phyloP scores from a whole-genome alignment of 2,329 filamentous ascomycete genomes.

The Epichloe sibirici region DNA sequence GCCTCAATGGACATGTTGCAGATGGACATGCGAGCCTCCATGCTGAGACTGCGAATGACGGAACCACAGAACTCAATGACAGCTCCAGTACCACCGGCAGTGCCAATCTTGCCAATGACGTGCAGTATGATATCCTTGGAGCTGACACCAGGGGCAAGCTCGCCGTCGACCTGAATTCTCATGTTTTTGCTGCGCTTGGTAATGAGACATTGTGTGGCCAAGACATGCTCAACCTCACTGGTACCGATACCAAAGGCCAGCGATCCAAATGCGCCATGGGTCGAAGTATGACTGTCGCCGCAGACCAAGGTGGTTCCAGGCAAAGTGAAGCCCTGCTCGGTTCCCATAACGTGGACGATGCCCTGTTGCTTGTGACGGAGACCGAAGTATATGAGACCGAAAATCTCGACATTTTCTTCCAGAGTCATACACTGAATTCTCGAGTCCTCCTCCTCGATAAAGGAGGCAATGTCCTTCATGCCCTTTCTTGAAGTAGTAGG shows the following conservation, averaged over 20 bases:
- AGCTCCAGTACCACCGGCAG: conserved; percentile 83
- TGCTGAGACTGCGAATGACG: conserved; percentile 76
- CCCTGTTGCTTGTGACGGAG: conserved; percentile 93
- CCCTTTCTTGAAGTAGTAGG: conserved; percentile 83
- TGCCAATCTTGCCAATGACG: conserved; percentile 87
- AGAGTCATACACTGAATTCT: conserved; percentile 88
- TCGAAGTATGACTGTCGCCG: conserved; percentile 95
- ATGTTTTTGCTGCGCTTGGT: conserved; percentile 97
- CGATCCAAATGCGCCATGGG: conserved; percentile 90
- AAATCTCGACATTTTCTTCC: conserved; percentile 94
- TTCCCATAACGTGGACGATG: conserved; percentile 96
- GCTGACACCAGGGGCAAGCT: conserved; percentile 80
- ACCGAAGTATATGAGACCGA: conserved; percentile 93
- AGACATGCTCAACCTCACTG: conserved; percentile 94
- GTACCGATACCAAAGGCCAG: conserved; percentile 96
- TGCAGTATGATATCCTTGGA: conserved; percentile 93
- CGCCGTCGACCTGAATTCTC: conserved; percentile 88
- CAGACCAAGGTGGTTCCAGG: conserved; percentile 95
- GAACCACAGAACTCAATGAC: conserved; percentile 98
- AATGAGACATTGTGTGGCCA: conserved; percentile 91
- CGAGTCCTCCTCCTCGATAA: conserved; percentile 91
- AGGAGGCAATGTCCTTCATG: conserved; percentile 86
- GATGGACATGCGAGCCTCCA: conserved; percentile 98
- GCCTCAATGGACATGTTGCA: conserved; percentile 99
- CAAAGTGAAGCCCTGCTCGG: conserved; percentile 96